Percentiles rank a stretch among this genome's conserved stretches.
Conservation (phyloP, 345 rosid species). For the Zanthoxylum bungeanum region DNA sequence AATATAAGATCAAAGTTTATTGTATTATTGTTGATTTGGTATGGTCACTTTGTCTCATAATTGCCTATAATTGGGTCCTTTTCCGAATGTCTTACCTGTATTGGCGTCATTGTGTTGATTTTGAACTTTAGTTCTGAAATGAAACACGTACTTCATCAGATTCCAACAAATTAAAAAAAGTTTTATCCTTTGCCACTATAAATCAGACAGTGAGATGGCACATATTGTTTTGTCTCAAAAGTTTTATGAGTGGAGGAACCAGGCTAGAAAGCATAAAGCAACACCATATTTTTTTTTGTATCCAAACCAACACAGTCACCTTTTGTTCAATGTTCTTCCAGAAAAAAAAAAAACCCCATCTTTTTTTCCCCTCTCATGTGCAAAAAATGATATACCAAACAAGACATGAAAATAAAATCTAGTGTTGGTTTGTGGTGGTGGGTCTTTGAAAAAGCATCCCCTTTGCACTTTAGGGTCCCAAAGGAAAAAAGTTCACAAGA, state of each 20-base stretch:
- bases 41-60: neutral
- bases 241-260: constrained; percentile 40
- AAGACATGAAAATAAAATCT: constrained; percentile 13
- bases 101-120: neutral
- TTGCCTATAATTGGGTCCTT: neutral
- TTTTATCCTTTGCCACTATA: neutral
- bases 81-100: neutral
- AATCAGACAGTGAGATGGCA: constrained; percentile 20
- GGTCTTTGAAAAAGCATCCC: neutral
- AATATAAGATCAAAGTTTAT: neutral
- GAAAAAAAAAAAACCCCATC: neutral
- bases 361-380: neutral
- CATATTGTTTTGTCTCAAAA: constrained; percentile 19
- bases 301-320: neutral
- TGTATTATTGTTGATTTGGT: neutral
- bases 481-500: neutral
- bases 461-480: neutral
- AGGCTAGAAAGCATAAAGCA: constrained; percentile 36
- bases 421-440: neutral
- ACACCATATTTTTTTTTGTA: constrained; percentile 12
- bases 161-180: neutral
- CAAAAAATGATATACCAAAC: neutral
- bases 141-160: neutral
- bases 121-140: neutral
- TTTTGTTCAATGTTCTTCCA: neutral